These are phyloP conservation scores for Myriosclerotinia duriaeana DNA, from an alignment of 2,329 filamentous ascomycete species.

Conservation along the genomic window DNA sequence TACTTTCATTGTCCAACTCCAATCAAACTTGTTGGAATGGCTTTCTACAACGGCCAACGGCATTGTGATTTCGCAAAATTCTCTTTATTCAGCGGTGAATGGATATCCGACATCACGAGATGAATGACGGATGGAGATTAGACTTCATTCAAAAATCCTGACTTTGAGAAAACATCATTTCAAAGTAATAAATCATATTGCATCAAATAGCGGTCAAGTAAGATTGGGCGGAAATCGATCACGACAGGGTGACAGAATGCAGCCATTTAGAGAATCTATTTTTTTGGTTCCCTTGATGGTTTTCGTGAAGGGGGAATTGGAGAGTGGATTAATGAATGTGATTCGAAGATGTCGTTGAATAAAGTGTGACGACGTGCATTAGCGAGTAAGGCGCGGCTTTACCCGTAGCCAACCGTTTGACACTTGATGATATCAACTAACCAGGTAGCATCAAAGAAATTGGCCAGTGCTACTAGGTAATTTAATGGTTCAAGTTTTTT, in stretches of 20 bases:
- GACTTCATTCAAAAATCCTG: conserved; percentile 3
- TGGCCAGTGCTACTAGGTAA: neutral
- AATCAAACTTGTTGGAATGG: neutral
- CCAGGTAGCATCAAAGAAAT: neutral
- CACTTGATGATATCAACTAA: neutral
- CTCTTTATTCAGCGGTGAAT: conserved; percentile 14
- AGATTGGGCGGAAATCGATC: conserved; percentile 38
- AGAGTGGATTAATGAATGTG: conserved; percentile 14
- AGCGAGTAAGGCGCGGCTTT: conserved; percentile 23
- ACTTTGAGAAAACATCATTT: neutral
- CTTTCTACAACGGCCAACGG: conserved; percentile 13
- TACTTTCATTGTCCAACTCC: neutral
- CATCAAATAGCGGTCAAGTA: conserved; percentile 35
- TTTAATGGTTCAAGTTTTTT: conserved; percentile 4
- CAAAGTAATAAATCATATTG: conserved; percentile 31
- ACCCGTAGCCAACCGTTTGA: conserved; percentile 23
- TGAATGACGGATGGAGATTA: conserved; percentile 7
- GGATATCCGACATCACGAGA: conserved; percentile 18
- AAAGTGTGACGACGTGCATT: conserved; percentile 25
- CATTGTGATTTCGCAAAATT: conserved; percentile 14
- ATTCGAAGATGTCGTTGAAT: conserved; percentile 23
- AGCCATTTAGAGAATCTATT: conserved; percentile 12
- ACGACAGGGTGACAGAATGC: conserved; percentile 23
- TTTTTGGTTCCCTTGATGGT: conserved; percentile 21
- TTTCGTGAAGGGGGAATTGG: conserved; percentile 17